phyloP scores from a whole-genome alignment of 208 protist species.

The Leptomonas pyrrhocoris region DNA sequence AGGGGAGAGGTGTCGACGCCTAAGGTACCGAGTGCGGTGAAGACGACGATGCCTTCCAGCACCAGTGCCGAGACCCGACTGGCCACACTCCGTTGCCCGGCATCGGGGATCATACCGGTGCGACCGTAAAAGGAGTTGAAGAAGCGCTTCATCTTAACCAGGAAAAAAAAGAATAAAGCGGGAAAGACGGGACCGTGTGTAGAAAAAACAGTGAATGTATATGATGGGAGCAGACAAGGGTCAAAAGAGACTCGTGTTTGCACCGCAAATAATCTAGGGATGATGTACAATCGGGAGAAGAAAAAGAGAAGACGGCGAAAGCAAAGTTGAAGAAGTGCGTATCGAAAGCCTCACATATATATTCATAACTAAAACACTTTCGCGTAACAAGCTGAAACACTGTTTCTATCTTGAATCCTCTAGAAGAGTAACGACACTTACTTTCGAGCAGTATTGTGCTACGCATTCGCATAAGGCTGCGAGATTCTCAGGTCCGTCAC shows the following conservation, averaged over 20 bases:
- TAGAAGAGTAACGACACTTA: too few species aligned
- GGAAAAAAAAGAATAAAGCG: not conserved
- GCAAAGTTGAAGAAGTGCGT: too few species aligned
- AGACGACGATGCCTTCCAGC: constrained; percentile 58
- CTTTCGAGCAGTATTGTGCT: too few species aligned
- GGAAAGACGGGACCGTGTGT: not conserved
- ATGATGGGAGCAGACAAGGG: not conserved
- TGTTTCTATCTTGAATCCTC: too few species aligned
- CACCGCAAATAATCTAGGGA: too few species aligned
- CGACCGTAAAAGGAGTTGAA: constrained; percentile 74
- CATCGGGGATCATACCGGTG: constrained; percentile 71
- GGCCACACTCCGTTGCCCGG: constrained; percentile 74
- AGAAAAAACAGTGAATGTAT: not conserved
- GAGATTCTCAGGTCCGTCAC: too few species aligned
- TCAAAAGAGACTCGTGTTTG: too few species aligned
- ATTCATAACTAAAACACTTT: too few species aligned
- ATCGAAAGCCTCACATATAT: too few species aligned
- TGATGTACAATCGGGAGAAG: too few species aligned
- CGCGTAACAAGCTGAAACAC: too few species aligned
- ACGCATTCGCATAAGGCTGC: too few species aligned
- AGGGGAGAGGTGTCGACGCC: constrained; percentile 80
- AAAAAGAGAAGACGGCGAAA: not conserved
- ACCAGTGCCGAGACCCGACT: constrained; percentile 59
- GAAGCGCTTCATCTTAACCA: constrained; percentile 78
- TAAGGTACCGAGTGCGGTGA: constrained; percentile 72